Percentiles rank a stretch among this genome's conserved stretches.
These are phyloP conservation scores for Botrytis deweyae DNA, from an alignment of 2,329 filamentous ascomycete species.

Conservation along the genomic window DNA sequence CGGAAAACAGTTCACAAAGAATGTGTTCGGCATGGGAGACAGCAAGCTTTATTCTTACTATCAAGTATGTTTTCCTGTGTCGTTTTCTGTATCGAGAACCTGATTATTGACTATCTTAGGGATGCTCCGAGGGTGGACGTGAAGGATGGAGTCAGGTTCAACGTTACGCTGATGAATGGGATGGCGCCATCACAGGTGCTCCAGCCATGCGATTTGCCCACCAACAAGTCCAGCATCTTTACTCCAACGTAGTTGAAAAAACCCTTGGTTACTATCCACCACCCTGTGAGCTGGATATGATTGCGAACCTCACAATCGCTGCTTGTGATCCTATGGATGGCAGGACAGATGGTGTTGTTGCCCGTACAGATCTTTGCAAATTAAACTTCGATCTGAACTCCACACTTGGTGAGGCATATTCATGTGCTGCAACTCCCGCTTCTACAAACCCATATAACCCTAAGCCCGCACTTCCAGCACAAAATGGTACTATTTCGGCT, in stretches of 20 bases:
- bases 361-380: constrained; percentile 49
- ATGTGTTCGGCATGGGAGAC: constrained; percentile 42
- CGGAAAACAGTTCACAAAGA: constrained; percentile 46
- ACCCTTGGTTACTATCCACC: constrained; percentile 46
- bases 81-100: not conserved
- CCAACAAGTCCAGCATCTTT: constrained; percentile 47
- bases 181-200: constrained; percentile 48
- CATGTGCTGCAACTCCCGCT: constrained; percentile 40
- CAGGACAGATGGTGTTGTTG: constrained; percentile 53
- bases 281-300: constrained; percentile 49
- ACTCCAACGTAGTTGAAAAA: constrained; percentile 42
- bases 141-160: constrained; percentile 50
- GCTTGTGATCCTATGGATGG: constrained; percentile 57
- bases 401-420: constrained; percentile 48
- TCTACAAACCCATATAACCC: not conserved
- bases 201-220: constrained; percentile 49
- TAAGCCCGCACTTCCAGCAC: constrained; percentile 25
- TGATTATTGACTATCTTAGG: constrained; percentile 25
- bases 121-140: constrained; percentile 49
- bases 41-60: constrained; percentile 29
- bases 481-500: constrained; percentile 31
- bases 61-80: constrained; percentile 35
- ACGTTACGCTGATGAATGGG: constrained; percentile 44
- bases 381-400: constrained; percentile 47
- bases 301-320: constrained; percentile 54